These are phyloP conservation scores for Kazachstania kunashirensis DNA, from an alignment of 805 yeast genomes.

Conservation along the genomic window DNA sequence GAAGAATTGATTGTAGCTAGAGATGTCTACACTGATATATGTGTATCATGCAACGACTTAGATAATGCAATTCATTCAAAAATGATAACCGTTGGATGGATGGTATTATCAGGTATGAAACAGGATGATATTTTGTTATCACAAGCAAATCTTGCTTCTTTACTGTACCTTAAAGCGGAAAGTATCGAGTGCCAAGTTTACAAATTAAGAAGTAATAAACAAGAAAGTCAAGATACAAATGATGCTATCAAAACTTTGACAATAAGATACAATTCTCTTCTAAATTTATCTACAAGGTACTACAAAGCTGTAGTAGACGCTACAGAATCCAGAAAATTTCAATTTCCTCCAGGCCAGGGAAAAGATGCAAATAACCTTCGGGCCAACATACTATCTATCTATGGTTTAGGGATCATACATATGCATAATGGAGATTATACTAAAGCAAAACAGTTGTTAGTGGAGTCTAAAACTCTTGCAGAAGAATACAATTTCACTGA, in stretches of 20 bases:
- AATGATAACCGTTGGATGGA: constrained; percentile 50
- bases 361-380: constrained; percentile 39
- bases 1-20: constrained; percentile 66
- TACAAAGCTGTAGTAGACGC: constrained; percentile 32
- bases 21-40: constrained; percentile 59
- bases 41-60: constrained; percentile 51
- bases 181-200: constrained; percentile 37
- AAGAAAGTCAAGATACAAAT: neutral
- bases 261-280: constrained; percentile 18
- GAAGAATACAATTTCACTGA: constrained; percentile 50
- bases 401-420: constrained; percentile 71
- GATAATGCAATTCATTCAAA: constrained; percentile 47
- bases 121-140: constrained; percentile 50
- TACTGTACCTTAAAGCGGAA: constrained; percentile 54
- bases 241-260: constrained; percentile 7
- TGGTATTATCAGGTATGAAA: constrained; percentile 53
- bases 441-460: constrained; percentile 45
- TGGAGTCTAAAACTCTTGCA: constrained; percentile 60
- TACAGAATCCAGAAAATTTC: constrained; percentile 4
- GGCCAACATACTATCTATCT: constrained; percentile 64
- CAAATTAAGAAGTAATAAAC: neutral
- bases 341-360: constrained; percentile 9
- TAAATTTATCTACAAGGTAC: constrained; percentile 31
- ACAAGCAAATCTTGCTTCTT: constrained; percentile 57
- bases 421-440: constrained; percentile 45